phyloP scores from a whole-genome alignment of 164 flowering plant species.

The Aristolochia contorta region DNA sequence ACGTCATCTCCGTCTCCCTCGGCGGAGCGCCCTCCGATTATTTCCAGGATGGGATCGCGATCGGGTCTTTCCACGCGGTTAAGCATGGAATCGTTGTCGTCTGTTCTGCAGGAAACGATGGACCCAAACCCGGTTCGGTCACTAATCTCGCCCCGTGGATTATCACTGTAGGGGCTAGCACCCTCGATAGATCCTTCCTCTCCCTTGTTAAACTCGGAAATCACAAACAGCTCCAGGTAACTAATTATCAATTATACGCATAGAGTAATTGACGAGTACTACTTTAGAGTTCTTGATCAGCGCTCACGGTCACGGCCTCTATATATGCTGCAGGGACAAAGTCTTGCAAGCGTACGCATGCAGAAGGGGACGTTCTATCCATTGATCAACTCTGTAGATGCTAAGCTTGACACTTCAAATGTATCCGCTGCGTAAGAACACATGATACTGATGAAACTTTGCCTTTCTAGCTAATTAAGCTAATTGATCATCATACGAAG shows the following conservation, averaged over 20 bases:
- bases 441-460: background rate
- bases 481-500: too few species aligned
- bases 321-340: constrained; percentile 31
- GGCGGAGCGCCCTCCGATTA: constrained; percentile 30
- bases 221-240: constrained; percentile 20
- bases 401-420: constrained; percentile 24
- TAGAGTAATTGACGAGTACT: too few species aligned
- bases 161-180: constrained; percentile 62
- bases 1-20: constrained; percentile 38
- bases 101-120: constrained; percentile 53
- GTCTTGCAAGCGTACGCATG: constrained; percentile 23
- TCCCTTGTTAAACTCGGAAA: constrained; percentile 35
- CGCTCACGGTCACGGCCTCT: background rate
- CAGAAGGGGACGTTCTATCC: constrained; percentile 27
- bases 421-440: constrained; percentile 23
- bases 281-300: background rate
- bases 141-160: constrained; percentile 61
- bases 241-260: background rate
- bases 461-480: background rate
- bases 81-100: constrained; percentile 48
- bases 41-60: constrained; percentile 33
- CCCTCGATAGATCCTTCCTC: constrained; percentile 44
- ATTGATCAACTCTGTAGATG: constrained; percentile 21
- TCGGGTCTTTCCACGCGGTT: constrained; percentile 65
- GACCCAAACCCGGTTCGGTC: constrained; percentile 31